These are phyloP conservation scores for Boletus pseudo-olivaceus DNA, from an alignment of 768 basidiomycete species.

Conservation along the genomic window DNA sequence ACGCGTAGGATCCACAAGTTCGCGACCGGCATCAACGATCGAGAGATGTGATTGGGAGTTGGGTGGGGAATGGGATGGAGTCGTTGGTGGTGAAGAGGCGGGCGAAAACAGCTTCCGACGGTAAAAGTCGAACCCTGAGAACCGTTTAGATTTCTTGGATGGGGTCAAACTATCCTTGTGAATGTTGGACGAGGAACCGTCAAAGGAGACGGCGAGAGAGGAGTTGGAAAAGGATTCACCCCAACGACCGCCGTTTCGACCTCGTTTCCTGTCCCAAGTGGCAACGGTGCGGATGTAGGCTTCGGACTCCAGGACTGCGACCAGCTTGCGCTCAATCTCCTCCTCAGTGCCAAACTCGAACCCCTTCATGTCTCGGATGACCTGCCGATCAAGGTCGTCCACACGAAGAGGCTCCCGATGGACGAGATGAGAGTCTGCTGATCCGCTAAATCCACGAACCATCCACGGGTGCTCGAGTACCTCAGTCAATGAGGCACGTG, in stretches of 20 bases:
- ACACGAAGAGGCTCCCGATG: slow-evolving; percentile 85
- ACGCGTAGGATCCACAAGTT: slow-evolving; percentile 75
- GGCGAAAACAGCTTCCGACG: slow-evolving; percentile 80
- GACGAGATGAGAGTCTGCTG: slow-evolving; percentile 82
- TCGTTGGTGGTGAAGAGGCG: slow-evolving; percentile 42
- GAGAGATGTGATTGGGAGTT: slow-evolving; percentile 56
- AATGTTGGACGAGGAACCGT: slow-evolving; percentile 38
- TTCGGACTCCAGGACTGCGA: slow-evolving; percentile 73
- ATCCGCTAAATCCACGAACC: slow-evolving; percentile 76
- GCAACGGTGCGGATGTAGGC: slow-evolving; percentile 68
- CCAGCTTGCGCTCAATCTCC: slow-evolving; percentile 74
- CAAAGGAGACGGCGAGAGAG: slow-evolving; percentile 64
- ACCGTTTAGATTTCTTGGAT: slow-evolving; percentile 73
- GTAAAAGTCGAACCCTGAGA: slow-evolving; percentile 94
- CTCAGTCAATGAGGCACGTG: slow-evolving; percentile 79
- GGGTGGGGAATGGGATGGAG: slow-evolving; percentile 60
- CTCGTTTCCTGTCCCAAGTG: slow-evolving; percentile 73
- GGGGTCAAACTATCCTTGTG: slow-evolving; percentile 43
- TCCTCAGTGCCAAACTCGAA: slow-evolving; percentile 94
- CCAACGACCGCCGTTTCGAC: slow-evolving; percentile 45
- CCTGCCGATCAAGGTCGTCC: slow-evolving; percentile 83
- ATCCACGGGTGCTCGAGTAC: slow-evolving; percentile 92
- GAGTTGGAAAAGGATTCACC: slow-evolving; percentile 61
- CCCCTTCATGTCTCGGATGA: slow-evolving; percentile 88
- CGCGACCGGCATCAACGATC: slow-evolving; percentile 44